Evolutionary conservation across 2,329 filamentous ascomycete species (phyloP), one percentile per base, ranked within the genome.

Genomic region (Cladosporium sp.): DNA sequence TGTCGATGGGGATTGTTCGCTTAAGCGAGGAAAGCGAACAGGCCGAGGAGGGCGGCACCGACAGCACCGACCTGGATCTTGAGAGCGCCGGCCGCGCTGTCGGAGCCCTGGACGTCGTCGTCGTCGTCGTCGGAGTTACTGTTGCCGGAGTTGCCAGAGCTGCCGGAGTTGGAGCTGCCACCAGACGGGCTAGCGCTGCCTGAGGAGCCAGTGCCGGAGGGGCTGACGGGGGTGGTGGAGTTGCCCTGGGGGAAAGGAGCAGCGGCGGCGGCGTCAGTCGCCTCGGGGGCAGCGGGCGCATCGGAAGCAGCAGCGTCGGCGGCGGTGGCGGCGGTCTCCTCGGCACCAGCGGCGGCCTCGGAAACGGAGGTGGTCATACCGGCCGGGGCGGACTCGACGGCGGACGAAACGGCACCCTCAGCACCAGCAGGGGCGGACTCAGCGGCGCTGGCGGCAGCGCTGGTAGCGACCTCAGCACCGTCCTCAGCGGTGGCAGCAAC

Each of bases 11-110:
- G 29, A n/a, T n/a, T n/a, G n/a, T n/a, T n/a, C 37, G 40, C 36
- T 42, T 51, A 53, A 12, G 42, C 51, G 34, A 53, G 36, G 51
- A 53, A 45, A 19, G 51, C 51, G 38, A 53, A 41, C 24, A 49
- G 40, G 41, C 38, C 51, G 17, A 34, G 24, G 30, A 43, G 22
- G 22, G 42, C 40, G 34, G 47, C 47, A 19, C 38, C 50, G 32
- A 47, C 34, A 12, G 50, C 22, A 27, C 45, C 45, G 27, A 42
- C 12, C 38, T 49, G 39, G 40, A 50, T 32, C 19, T 32, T 29
- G 20, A 53, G 36, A 22, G 39, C 34, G 30, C 43, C 50, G 29
- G 50, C 43, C 22, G 37, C 44, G 39, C 38, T 34, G 22, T 51
- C 42, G 34, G 13, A 29, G 32, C n/a, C 19, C 18, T 43, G 13